A percentile compares a stretch with the other conserved stretches of the same genome.
Evolutionary conservation across 306 rosid species (phyloP).

Genomic region (Rosa persica): DNA sequence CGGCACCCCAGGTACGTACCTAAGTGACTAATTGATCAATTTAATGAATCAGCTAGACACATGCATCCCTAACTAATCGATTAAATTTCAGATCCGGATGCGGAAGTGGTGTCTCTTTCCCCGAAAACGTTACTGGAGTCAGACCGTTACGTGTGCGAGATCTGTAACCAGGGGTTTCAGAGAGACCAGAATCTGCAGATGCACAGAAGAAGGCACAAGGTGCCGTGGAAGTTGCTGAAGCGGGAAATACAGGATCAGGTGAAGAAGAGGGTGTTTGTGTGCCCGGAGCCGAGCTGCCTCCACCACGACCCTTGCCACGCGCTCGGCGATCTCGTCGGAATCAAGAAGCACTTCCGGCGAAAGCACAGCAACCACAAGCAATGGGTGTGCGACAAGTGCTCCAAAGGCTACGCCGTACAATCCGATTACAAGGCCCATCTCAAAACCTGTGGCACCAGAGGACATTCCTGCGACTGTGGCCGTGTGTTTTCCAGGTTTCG

Average conservation of each 20-base stretch:
- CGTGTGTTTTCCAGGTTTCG: constrained; percentile 94
- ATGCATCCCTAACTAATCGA: not conserved
- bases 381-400: constrained; percentile 92
- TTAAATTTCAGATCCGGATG: constrained; percentile 71
- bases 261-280: constrained; percentile 81
- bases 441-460: constrained; percentile 97
- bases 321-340: constrained; percentile 92
- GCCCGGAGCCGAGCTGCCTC: constrained; percentile 81
- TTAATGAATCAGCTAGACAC: not conserved
- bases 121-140: constrained; percentile 87
- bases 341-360: constrained; percentile 85
- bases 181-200: constrained; percentile 98
- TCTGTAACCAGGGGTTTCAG: constrained; percentile 97
- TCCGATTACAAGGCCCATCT: constrained; percentile 97
- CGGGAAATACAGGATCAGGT: constrained; percentile 53
- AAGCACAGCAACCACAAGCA: constrained; percentile 90
- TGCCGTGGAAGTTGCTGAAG: constrained; percentile 87
- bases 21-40: not conserved
- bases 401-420: constrained; percentile 91
- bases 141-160: constrained; percentile 92
- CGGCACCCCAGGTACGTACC: constrained; percentile 79
- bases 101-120: constrained; percentile 88
- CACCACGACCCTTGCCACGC: constrained; percentile 95
- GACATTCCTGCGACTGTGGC: constrained; percentile 99
- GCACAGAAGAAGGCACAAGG: constrained; percentile 89